Conservation (phyloP, 2,329 filamentous ascomycete genomes). For the Dothistroma septosporum region DNA sequence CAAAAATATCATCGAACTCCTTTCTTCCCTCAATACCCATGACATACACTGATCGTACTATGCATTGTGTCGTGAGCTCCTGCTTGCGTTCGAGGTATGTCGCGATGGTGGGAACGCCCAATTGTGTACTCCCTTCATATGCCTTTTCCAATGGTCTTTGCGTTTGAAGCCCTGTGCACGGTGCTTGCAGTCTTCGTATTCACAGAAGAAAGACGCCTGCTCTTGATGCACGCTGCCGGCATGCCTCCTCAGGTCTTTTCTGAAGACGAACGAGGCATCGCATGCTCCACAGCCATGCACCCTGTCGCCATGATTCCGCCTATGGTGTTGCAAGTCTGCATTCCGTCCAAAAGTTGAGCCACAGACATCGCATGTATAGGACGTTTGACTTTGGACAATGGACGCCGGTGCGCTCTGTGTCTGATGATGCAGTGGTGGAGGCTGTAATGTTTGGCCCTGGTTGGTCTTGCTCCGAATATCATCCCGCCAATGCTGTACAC, state of each 20-base stretch:
- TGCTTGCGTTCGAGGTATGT: background rate
- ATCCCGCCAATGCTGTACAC: background rate
- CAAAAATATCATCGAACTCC: background rate
- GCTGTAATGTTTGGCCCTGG: background rate
- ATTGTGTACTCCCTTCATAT: background rate
- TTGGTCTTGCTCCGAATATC: background rate
- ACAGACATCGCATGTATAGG: background rate
- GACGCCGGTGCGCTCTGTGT: background rate
- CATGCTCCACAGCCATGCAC: background rate
- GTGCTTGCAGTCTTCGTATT: background rate
- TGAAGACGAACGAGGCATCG: conserved; percentile 1
- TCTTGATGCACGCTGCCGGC: background rate
- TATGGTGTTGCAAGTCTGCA: background rate
- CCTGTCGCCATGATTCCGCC: background rate
- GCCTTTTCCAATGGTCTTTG: background rate
- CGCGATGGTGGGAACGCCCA: background rate
- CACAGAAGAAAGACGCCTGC: background rate
- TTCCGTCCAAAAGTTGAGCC: background rate
- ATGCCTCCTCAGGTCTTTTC: conserved; percentile 4
- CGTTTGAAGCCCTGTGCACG: background rate
- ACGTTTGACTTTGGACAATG: background rate
- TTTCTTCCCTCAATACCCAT: background rate
- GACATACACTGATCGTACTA: background rate
- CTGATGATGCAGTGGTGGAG: background rate
- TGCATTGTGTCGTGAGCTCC: background rate